phyloP scores from a whole-genome alignment of 805 yeast genomes.

The Metschnikowia picachoensis region DNA sequence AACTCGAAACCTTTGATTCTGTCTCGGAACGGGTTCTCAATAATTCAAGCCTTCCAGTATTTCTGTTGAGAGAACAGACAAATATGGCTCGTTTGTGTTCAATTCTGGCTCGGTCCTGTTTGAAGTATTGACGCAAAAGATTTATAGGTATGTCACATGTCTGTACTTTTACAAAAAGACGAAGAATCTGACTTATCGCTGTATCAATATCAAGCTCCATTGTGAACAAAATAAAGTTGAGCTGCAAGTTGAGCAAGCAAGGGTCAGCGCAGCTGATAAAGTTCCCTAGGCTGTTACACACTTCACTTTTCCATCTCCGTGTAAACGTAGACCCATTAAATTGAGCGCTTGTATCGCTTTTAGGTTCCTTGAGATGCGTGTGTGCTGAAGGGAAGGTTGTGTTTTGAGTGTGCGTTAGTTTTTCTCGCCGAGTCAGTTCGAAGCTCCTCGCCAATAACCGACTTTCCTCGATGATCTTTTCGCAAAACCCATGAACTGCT shows the following conservation, averaged over 20 bases:
- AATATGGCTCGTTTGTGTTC: conserved; percentile 15
- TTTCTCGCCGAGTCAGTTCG: conserved; percentile 12
- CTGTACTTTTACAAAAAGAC: too few relatives aligned
- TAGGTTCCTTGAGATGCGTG: not conserved
- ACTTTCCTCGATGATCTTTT: conserved; percentile 19
- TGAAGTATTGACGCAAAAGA: not conserved
- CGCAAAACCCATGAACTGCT: conserved; percentile 19
- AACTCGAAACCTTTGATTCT: conserved; percentile 14
- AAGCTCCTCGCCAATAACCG: conserved; percentile 21
- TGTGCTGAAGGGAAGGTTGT: conserved; percentile 1
- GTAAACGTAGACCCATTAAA: conserved; percentile 16
- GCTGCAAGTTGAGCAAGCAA: conserved; percentile 34
- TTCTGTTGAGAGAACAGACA: conserved; percentile 35
- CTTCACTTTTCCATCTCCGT: conserved; percentile 31
- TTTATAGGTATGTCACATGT: too few relatives aligned
- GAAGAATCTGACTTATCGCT: conserved; percentile 19
- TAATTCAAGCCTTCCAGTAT: conserved; percentile 32
- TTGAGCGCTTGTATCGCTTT: conserved; percentile 2
- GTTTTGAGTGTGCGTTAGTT: conserved; percentile 12
- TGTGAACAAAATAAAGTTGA: conserved; percentile 36
- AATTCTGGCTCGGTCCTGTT: not conserved
- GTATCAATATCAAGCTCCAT: conserved; percentile 27
- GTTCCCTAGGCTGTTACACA: conserved; percentile 25
- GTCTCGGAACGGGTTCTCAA: conserved; percentile 30
- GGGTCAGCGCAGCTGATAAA: conserved; percentile 22